phyloP scores from a whole-genome alignment of 345 rosid species.

The Ceriops decandra region DNA sequence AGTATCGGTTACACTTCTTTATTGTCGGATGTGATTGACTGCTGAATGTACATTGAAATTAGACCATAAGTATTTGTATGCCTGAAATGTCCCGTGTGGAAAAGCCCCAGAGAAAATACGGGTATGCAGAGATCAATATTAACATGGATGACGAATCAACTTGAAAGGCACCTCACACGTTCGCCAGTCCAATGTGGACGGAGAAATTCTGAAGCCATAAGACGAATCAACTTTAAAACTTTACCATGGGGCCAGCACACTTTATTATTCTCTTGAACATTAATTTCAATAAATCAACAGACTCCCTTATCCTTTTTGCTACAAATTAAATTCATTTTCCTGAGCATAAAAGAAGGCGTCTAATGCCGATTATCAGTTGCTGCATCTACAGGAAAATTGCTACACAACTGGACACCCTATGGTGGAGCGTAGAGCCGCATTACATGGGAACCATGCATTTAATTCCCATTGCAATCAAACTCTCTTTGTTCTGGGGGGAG shows the following conservation, averaged over 20 bases:
- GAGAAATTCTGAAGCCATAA: neutral
- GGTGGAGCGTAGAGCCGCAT: neutral
- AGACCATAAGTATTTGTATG: neutral
- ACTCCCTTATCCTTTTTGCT: neutral
- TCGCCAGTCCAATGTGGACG: neutral
- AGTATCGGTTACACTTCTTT: neutral
- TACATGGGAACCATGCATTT: neutral
- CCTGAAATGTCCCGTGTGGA: neutral
- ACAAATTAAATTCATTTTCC: neutral
- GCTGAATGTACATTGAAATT: no score
- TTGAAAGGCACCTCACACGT: neutral
- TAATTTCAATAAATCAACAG: neutral
- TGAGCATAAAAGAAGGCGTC: neutral
- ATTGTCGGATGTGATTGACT: neutral
- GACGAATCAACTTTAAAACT: conserved; percentile 2
- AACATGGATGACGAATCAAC: neutral
- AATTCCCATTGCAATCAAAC: conserved; percentile 16
- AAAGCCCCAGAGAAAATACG: no score
- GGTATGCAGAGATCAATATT: neutral
- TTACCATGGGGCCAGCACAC: neutral
- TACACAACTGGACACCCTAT: neutral
- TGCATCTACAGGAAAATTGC: conserved; percentile 3
- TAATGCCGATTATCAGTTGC: neutral
- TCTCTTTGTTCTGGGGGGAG: conserved; percentile 41
- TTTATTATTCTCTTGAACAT: neutral